Percentiles rank a stretch among this genome's conserved stretches.
Conservation (phyloP, 768 basidiomycete genomes). For the Boletus vermiculosoides region DNA sequence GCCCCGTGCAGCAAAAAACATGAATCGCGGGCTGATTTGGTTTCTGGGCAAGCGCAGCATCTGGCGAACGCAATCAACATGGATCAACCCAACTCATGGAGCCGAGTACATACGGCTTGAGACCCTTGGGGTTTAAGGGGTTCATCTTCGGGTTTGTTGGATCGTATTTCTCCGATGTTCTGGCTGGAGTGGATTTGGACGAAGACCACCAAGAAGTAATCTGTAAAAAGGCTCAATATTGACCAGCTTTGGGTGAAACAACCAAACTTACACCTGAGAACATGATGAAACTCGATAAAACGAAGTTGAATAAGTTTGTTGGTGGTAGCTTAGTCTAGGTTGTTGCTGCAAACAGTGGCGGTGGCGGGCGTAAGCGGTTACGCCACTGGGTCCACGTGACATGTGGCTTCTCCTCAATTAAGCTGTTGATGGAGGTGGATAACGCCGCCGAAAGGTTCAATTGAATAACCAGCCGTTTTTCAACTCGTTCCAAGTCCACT, state of each 20-base stretch:
- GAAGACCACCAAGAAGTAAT: slow-evolving; percentile 59
- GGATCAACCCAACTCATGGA: not conserved
- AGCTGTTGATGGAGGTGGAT: too few species aligned
- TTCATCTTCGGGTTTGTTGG: slow-evolving; percentile 79
- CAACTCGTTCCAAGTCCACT: not conserved
- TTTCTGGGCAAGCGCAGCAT: slow-evolving; percentile 95
- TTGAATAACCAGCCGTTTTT: not conserved
- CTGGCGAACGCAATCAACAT: slow-evolving; percentile 40
- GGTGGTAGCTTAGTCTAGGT: not conserved
- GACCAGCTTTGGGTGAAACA: not conserved
- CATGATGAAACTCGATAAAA: slow-evolving; percentile 32
- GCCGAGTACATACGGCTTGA: slow-evolving; percentile 76
- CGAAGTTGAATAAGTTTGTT: not conserved
- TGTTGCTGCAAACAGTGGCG: too few species aligned
- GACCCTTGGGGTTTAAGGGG: slow-evolving; percentile 88
- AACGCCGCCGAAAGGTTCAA: not conserved
- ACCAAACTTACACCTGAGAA: slow-evolving; percentile 39
- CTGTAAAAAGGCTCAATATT: slow-evolving; percentile 28
- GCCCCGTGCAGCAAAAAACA: slow-evolving; percentile 78
- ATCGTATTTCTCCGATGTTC: slow-evolving; percentile 51
- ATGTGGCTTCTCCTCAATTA: too few species aligned
- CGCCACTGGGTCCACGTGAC: not conserved
- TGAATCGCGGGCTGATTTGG: slow-evolving; percentile 88
- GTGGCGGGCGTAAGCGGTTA: too few species aligned
- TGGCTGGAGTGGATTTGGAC: slow-evolving; percentile 25